phyloP scores from a whole-genome alignment of 805 yeast genomes.

The Candida xiaguanensis region DNA sequence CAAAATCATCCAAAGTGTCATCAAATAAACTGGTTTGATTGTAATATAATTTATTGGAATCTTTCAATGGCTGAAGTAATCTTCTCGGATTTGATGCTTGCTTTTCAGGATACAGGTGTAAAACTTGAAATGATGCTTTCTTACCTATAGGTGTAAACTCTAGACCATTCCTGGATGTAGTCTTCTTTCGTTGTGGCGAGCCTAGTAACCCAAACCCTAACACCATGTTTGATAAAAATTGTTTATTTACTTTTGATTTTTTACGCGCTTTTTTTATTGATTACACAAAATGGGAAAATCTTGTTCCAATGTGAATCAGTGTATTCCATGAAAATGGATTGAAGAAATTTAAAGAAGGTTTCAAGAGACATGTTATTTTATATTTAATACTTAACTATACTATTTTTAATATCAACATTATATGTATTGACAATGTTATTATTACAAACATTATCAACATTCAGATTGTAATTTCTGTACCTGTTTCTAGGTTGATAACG shows the following conservation, averaged over 20 bases:
- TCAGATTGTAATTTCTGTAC: too few relatives aligned
- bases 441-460: too few relatives aligned
- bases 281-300: not conserved
- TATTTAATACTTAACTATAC: too few relatives aligned
- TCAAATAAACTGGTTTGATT: slow-evolving; percentile 6
- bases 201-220: slow-evolving; percentile 3
- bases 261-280: slow-evolving; percentile 3
- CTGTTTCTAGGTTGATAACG: too few relatives aligned
- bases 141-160: slow-evolving; percentile 11
- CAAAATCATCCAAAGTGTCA: slow-evolving; percentile 8
- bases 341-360: not conserved
- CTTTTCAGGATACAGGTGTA: slow-evolving; percentile 8
- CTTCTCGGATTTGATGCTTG: slow-evolving; percentile 4
- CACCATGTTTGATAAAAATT: slow-evolving; percentile 1
- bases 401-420: too few relatives aligned
- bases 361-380: too few relatives aligned
- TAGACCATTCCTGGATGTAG: not conserved
- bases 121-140: slow-evolving; percentile 8
- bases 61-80: slow-evolving; percentile 7
- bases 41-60: slow-evolving; percentile 2
- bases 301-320: too few relatives aligned
- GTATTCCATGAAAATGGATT: too few relatives aligned
- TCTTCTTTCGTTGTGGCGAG: slow-evolving; percentile 1
- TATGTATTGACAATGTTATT: too few relatives aligned
- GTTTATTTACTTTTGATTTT: not conserved